These are phyloP conservation scores for Aspergillus carlsbadensis DNA, from an alignment of 495 filamentous ascomycete species.

Conservation along the genomic window DNA sequence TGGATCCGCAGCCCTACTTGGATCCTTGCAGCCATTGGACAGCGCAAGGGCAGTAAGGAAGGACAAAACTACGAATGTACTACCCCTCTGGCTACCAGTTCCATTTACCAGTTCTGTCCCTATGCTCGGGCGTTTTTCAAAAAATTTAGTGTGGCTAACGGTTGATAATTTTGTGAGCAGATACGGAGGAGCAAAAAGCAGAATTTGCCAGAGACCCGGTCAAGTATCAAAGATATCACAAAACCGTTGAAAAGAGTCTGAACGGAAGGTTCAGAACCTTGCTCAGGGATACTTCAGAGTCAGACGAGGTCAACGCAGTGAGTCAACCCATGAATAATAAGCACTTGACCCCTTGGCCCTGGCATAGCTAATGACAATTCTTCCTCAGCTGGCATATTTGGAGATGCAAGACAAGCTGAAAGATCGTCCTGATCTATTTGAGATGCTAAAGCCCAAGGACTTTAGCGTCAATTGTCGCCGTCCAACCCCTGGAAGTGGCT, in stretches of 20 bases:
- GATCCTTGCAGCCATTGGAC: constrained; percentile 17
- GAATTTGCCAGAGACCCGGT: constrained; percentile 9
- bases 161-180: background rate
- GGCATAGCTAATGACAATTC: no score
- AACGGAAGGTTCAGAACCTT: constrained; percentile 24
- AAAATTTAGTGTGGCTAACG: no score
- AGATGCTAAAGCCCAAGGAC: constrained; percentile 43
- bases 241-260: constrained; percentile 35
- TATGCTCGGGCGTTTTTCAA: no score
- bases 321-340: background rate
- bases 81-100: background rate
- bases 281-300: constrained; percentile 12
- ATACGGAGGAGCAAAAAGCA: constrained; percentile 9
- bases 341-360: background rate
- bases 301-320: constrained; percentile 15
- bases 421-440: constrained; percentile 45
- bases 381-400: background rate
- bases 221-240: constrained; percentile 28
- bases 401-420: constrained; percentile 38
- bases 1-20: constrained; percentile 19
- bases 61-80: constrained; percentile 10
- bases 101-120: no score
- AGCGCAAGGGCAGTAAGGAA: constrained; percentile 14
- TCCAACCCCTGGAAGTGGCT: constrained; percentile 33
- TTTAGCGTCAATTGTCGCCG: constrained; percentile 44